Conservation (phyloP, 495 filamentous ascomycete genomes). For the Aspergillus taichungensis region DNA sequence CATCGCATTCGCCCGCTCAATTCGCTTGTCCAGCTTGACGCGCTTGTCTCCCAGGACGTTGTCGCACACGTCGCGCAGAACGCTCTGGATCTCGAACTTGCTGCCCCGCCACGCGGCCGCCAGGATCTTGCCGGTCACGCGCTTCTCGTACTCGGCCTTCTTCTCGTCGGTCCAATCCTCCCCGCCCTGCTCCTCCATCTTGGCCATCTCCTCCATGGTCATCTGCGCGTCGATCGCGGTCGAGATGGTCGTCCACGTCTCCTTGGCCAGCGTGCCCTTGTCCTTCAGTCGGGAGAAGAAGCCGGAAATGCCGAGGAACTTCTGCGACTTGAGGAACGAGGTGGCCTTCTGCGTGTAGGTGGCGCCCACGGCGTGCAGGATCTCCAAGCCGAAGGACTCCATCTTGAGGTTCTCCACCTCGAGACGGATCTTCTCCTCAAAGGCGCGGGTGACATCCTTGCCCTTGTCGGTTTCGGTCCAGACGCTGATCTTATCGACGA, state of each 20-base stretch:
- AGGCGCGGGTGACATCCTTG: slow-evolving; percentile 72
- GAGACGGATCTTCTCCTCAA: slow-evolving; percentile 85
- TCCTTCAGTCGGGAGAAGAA: slow-evolving; percentile 93
- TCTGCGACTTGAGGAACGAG: slow-evolving; percentile 85
- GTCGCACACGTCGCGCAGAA: slow-evolving; percentile 81
- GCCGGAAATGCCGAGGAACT: slow-evolving; percentile 90
- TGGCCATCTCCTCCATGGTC: slow-evolving; percentile 99
- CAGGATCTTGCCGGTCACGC: slow-evolving; percentile 96
- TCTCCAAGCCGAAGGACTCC: slow-evolving; percentile 96
- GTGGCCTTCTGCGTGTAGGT: slow-evolving; percentile 84
- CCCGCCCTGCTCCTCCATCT: slow-evolving; percentile 86
- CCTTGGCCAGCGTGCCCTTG: slow-evolving; percentile 91
- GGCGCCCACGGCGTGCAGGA: slow-evolving; percentile 86
- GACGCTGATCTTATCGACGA: slow-evolving; percentile 82
- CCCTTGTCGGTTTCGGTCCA: slow-evolving; percentile 97
- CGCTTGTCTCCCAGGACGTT: slow-evolving; percentile 67
- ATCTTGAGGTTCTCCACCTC: slow-evolving; percentile 98
- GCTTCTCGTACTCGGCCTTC: slow-evolving; percentile 90
- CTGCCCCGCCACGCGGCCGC: slow-evolving; percentile 94
- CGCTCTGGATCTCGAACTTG: slow-evolving; percentile 97
- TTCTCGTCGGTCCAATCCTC: slow-evolving; percentile 99
- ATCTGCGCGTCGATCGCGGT: slow-evolving; percentile 97
- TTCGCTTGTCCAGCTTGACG: slow-evolving; percentile 70
- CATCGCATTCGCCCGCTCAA: slow-evolving; percentile 85
- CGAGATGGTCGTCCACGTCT: slow-evolving; percentile 95